phyloP scores from a whole-genome alignment of 2,329 filamentous ascomycete species.

The Lecanicillium sp. region DNA sequence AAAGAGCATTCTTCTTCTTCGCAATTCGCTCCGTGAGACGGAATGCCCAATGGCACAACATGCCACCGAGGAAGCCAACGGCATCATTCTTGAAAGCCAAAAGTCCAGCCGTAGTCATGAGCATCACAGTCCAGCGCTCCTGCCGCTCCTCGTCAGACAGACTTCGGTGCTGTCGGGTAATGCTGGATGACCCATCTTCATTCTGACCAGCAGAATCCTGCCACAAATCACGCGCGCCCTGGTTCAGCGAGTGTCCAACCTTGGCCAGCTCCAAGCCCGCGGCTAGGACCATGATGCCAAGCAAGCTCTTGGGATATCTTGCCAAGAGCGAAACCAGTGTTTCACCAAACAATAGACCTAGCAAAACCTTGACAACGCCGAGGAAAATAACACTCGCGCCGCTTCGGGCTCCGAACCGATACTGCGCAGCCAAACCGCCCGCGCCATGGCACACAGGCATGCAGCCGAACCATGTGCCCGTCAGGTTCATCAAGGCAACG shows the following conservation, averaged over 20 bases:
- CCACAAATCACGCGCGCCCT: constrained; percentile 56
- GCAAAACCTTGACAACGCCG: constrained; percentile 62
- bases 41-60: constrained; percentile 70
- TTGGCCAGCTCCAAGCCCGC: constrained; percentile 81
- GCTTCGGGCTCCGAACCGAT: constrained; percentile 83
- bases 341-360: constrained; percentile 69
- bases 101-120: constrained; percentile 74
- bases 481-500: constrained; percentile 74
- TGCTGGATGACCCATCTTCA: constrained; percentile 17
- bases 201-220: constrained; percentile 36
- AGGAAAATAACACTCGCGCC: constrained; percentile 77
- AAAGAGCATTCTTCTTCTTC: constrained; percentile 23
- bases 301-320: constrained; percentile 64
- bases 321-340: constrained; percentile 63
- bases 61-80: constrained; percentile 74
- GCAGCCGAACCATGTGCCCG: constrained; percentile 82
- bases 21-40: constrained; percentile 33
- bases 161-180: constrained; percentile 37
- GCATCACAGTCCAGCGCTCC: constrained; percentile 81
- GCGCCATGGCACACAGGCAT: constrained; percentile 96
- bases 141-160: constrained; percentile 60
- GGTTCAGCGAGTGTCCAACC: constrained; percentile 76
- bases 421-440: constrained; percentile 83
- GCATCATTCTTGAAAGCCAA: constrained; percentile 86
- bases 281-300: constrained; percentile 85